A percentile compares a stretch with the other conserved stretches of the same genome.
These are phyloP conservation scores for Deinandra increscens DNA, from an alignment of 129 eudicot species.

Conservation along the genomic window DNA sequence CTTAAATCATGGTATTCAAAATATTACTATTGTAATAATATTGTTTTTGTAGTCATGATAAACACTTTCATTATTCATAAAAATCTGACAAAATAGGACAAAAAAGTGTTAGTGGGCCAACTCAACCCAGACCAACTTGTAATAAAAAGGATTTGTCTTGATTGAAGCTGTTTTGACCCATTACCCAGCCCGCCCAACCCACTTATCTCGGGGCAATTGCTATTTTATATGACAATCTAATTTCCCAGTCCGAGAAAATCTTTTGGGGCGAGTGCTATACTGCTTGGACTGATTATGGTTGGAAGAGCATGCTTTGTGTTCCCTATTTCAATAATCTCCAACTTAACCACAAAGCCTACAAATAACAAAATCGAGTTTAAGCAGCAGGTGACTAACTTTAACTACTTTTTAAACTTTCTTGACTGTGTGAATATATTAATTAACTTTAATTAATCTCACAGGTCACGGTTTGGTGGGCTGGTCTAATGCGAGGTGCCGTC, in stretches of 20 bases:
- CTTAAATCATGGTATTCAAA: not conserved
- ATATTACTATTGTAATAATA: not conserved
- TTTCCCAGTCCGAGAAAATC: slow-evolving; percentile 64
- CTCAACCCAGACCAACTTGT: not conserved
- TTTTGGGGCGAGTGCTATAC: slow-evolving; percentile 53
- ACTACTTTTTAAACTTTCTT: not conserved
- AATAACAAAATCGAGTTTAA: slow-evolving; percentile 45
- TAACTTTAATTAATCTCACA: slow-evolving; percentile 25
- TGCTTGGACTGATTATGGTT: slow-evolving; percentile 61
- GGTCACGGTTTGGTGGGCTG: slow-evolving; percentile 95
- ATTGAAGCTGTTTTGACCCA: not conserved
- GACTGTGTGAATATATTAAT: not conserved
- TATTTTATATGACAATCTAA: not conserved
- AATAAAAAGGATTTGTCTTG: not conserved
- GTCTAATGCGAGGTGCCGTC: slow-evolving; percentile 93
- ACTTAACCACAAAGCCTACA: slow-evolving; percentile 38
- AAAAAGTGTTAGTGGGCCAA: not conserved
- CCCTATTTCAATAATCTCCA: slow-evolving; percentile 63
- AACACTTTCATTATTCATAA: not conserved
- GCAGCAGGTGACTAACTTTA: slow-evolving; percentile 56
- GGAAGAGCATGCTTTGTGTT: slow-evolving; percentile 84
- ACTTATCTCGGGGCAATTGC: not conserved
- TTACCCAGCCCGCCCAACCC: not conserved
- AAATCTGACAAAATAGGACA: not conserved
- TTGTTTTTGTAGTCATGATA: not conserved